Percentiles rank a stretch among this genome's conserved stretches.
phyloP scores from a whole-genome alignment of 2,329 filamentous ascomycete genomes.

The Penicillium sp. region DNA sequence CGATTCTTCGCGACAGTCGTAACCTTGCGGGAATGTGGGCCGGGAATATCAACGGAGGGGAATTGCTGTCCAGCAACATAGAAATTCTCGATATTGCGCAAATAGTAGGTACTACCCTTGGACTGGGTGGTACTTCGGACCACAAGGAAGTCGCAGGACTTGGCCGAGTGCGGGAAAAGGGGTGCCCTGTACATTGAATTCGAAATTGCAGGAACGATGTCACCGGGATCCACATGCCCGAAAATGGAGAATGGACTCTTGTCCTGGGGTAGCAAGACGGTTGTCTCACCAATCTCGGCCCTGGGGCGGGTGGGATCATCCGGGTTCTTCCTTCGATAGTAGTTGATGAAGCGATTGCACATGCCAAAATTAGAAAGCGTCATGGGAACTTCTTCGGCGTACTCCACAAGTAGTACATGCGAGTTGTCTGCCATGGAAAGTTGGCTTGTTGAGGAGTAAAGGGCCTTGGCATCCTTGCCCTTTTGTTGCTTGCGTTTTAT shows the following conservation, averaged over 20 bases:
- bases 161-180: conserved; percentile 81
- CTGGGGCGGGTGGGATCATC: conserved; percentile 77
- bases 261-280: conserved; percentile 86
- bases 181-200: conserved; percentile 96
- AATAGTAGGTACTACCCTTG: conserved; percentile 74
- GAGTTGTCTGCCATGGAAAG: conserved; percentile 88
- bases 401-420: conserved; percentile 83
- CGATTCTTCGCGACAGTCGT: conserved; percentile 97
- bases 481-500: conserved; percentile 82
- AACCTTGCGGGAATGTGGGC: conserved; percentile 89
- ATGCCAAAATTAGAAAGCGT: conserved; percentile 96
- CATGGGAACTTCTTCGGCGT: conserved; percentile 89
- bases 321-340: conserved; percentile 81
- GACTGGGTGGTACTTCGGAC: conserved; percentile 77
- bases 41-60: conserved; percentile 87
- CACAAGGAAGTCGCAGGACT: conserved; percentile 81
- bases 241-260: conserved; percentile 96
- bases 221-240: conserved; percentile 85
- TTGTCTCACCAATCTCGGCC: conserved; percentile 81
- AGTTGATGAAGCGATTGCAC: conserved; percentile 95
- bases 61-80: conserved; percentile 92
- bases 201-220: conserved; percentile 86
- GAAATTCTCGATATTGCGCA: conserved; percentile 87
- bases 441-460: conserved; percentile 79
- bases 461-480: conserved; percentile 72